These are phyloP conservation scores for Abortiporus biennis DNA, from an alignment of 1,284 basidiomycete species.

Conservation along the genomic window DNA sequence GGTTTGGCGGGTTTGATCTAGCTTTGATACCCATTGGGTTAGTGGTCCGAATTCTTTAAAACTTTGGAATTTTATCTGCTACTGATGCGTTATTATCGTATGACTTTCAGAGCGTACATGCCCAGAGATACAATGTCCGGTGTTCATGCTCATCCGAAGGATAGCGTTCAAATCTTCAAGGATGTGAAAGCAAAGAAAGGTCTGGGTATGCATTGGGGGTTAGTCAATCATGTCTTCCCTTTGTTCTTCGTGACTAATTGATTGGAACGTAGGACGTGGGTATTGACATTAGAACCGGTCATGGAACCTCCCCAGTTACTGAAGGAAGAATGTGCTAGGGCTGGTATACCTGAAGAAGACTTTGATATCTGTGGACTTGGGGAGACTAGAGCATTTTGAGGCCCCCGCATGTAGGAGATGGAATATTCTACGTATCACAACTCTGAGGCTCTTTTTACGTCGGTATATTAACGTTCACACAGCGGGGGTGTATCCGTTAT, in stretches of 20 bases:
- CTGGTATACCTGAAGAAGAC: conserved; percentile 40
- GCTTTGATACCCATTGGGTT: conserved; percentile 65
- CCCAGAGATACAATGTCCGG: conserved; percentile 53
- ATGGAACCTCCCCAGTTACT: conserved; percentile 52
- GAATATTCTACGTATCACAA: too few species aligned
- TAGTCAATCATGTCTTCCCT: too few species aligned
- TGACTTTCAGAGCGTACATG: conserved; percentile 46
- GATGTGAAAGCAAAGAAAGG: conserved; percentile 53
- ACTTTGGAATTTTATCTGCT: neutral
- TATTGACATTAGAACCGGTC: conserved; percentile 47
- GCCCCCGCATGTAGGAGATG: too few species aligned
- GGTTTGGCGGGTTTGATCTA: conserved; percentile 53
- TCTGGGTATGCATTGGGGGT: conserved; percentile 69
- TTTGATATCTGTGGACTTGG: conserved; percentile 53
- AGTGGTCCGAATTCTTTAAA: conserved; percentile 14
- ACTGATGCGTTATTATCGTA: neutral
- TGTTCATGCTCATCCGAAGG: conserved; percentile 54
- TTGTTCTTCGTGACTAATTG: neutral
- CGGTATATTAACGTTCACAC: too few species aligned
- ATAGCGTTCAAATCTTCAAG: conserved; percentile 58
- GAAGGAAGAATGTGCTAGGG: conserved; percentile 40
- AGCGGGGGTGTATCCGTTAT: too few species aligned
- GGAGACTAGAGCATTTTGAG: conserved; percentile 36
- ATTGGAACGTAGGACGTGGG: conserved; percentile 35
- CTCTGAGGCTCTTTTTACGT: too few species aligned